phyloP scores from a whole-genome alignment of 306 rosid species.

The Vigna nakashimae region DNA sequence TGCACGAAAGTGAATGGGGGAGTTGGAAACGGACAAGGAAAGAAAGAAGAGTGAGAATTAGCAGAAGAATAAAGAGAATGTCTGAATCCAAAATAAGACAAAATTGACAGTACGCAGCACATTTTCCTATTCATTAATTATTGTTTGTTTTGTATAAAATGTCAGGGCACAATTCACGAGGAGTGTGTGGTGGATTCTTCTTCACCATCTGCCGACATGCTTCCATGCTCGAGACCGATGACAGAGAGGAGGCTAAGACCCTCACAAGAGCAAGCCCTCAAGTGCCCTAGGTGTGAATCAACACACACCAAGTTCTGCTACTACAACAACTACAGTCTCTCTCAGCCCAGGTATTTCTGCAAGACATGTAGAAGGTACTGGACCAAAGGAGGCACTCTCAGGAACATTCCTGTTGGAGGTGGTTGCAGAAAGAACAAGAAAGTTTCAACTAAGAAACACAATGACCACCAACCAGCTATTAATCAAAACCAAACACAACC shows the following conservation, averaged over 20 bases:
- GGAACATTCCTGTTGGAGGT: conserved; percentile 98
- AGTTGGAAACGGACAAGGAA: background rate
- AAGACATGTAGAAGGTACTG: conserved; percentile 95
- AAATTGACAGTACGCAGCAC: conserved; percentile 13
- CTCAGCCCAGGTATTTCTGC: conserved; percentile 98
- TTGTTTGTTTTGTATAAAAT: conserved; percentile 24
- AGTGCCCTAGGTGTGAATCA: conserved; percentile 95
- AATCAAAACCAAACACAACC: conserved; percentile 47
- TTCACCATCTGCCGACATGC: conserved; percentile 74
- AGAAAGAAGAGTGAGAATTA: background rate
- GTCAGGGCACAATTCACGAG: conserved; percentile 76
- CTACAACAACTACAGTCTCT: conserved; percentile 97
- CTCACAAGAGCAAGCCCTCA: conserved; percentile 79
- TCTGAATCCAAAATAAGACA: background rate
- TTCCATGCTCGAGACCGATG: conserved; percentile 78
- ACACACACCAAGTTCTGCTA: conserved; percentile 97
- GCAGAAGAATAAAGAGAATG: conserved; percentile 1
- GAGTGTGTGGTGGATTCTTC: conserved; percentile 85
- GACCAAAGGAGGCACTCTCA: conserved; percentile 96
- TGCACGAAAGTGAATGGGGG: background rate
- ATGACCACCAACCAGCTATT: conserved; percentile 47
- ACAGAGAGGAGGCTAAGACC: conserved; percentile 83
- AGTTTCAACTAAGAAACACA: conserved; percentile 71
- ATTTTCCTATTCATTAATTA: background rate
- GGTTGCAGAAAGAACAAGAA: conserved; percentile 95